phyloP scores from a whole-genome alignment of 208 protist species.

The Histomonas meleagridis region DNA sequence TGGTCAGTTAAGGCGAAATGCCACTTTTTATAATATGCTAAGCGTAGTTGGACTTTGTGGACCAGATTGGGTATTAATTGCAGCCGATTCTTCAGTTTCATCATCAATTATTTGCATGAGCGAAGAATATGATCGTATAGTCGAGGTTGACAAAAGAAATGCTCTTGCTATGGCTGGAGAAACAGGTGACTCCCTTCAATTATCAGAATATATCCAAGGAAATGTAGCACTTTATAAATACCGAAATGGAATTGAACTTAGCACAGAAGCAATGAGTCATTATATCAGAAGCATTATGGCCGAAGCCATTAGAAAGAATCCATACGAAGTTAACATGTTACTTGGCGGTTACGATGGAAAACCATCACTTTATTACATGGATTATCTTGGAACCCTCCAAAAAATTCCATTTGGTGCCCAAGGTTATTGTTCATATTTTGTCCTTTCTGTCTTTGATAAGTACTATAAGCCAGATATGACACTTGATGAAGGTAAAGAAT shows the following conservation, averaged over 20 bases:
- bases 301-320: not conserved
- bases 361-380: not conserved
- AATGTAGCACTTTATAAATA: not conserved
- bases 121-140: conserved; percentile 24
- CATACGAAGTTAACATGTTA: conserved; percentile 29
- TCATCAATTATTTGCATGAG: conserved; percentile 36
- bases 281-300: not conserved
- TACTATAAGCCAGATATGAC: not conserved
- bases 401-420: not conserved
- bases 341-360: not conserved
- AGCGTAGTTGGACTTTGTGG: conserved; percentile 26
- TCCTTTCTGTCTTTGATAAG: not conserved
- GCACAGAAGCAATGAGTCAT: not conserved
- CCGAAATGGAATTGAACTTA: not conserved
- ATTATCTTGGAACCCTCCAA: not conserved
- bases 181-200: not conserved
- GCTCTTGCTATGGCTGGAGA: not conserved
- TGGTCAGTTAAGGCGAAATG: too few relatives aligned
- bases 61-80: conserved; percentile 31
- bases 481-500: not conserved
- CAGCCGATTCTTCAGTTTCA: conserved; percentile 25
- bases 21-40: conserved; percentile 22
- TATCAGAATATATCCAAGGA: not conserved
- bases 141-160: not conserved
- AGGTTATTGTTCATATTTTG: not conserved